A percentile compares a stretch with the other conserved stretches of the same genome.
phyloP scores from a whole-genome alignment of 2,329 filamentous ascomycete genomes.

The Ascochyta viciae-villosae region DNA sequence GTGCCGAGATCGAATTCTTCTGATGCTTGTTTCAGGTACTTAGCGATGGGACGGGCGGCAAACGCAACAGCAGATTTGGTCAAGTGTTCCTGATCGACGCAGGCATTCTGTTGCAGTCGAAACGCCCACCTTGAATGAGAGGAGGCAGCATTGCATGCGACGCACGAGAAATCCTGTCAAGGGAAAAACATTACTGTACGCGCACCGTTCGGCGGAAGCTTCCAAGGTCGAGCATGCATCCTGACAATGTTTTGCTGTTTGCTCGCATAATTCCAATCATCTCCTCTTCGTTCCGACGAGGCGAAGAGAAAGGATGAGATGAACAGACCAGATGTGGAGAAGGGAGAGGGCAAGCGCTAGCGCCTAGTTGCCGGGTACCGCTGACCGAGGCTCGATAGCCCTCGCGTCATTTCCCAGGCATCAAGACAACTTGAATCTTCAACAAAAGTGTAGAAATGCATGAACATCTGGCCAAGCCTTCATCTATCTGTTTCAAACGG shows the following conservation, averaged over 20 bases:
- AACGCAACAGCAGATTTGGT: conserved; percentile 8
- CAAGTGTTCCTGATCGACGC: conserved; percentile 25
- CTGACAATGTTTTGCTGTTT: not conserved
- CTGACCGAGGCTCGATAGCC: not conserved
- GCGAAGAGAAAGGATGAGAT: not conserved
- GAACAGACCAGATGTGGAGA: conserved; percentile 9
- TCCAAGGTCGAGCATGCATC: not conserved
- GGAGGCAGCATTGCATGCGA: conserved; percentile 1
- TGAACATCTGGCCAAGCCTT: conserved; percentile 2
- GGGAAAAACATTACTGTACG: not conserved
- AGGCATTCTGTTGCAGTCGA: conserved; percentile 23
- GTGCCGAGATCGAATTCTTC: conserved; percentile 9
- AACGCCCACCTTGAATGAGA: conserved; percentile 18
- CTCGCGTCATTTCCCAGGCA: not conserved
- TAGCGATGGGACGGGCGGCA: conserved; percentile 11
- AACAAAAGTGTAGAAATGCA: conserved; percentile 5
- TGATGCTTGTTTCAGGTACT: conserved; percentile 22
- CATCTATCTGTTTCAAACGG: conserved; percentile 13
- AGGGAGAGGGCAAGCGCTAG: not conserved
- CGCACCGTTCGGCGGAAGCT: no score
- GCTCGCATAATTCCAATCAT: not conserved
- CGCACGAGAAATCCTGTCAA: not conserved
- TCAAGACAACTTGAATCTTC: not conserved
- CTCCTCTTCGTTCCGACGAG: not conserved
- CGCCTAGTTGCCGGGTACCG: not conserved